Conservation (phyloP, 768 basidiomycete genomes). For the Serendipita sp. region DNA sequence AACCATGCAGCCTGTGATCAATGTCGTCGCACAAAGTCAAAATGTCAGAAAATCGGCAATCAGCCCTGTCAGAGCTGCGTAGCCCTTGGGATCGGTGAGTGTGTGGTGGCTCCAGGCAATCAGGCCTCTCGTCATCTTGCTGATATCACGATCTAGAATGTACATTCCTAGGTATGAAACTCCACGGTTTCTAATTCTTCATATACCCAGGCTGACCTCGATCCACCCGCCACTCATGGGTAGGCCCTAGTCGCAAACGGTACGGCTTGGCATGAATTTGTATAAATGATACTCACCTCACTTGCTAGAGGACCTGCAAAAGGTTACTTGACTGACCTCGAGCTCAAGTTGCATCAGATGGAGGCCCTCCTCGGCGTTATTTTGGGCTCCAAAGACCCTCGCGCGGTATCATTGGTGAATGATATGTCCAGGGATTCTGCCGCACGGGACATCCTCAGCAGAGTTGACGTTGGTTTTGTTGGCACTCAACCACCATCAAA, state of each 20-base stretch:
- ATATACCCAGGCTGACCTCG: not conserved
- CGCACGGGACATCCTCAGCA: conserved; percentile 62
- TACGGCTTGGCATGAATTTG: not conserved
- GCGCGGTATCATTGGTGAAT: conserved; percentile 27
- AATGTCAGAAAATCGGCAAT: not conserved
- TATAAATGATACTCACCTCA: not conserved
- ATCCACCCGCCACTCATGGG: not conserved
- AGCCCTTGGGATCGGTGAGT: not conserved
- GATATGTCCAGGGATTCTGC: conserved; percentile 51
- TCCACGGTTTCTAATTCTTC: not conserved
- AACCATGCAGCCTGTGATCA: not conserved
- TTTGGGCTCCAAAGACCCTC: conserved; percentile 35
- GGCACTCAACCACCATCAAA: conserved; percentile 47
- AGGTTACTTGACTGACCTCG: conserved; percentile 90
- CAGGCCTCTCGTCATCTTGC: not conserved
- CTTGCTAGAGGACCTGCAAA: conserved; percentile 50
- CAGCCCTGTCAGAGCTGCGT: conserved; percentile 5
- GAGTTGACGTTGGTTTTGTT: conserved; percentile 69
- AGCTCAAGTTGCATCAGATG: conserved; percentile 78
- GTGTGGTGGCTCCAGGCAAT: not conserved
- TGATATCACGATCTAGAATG: not conserved
- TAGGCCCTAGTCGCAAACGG: conserved; percentile 5
- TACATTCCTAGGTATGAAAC: not conserved
- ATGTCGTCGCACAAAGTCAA: not conserved
- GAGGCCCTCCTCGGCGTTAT: conserved; percentile 79